These are phyloP conservation scores for Ophiostoma piceae DNA, from an alignment of 2,329 filamentous ascomycete species.

Conservation along the genomic window DNA sequence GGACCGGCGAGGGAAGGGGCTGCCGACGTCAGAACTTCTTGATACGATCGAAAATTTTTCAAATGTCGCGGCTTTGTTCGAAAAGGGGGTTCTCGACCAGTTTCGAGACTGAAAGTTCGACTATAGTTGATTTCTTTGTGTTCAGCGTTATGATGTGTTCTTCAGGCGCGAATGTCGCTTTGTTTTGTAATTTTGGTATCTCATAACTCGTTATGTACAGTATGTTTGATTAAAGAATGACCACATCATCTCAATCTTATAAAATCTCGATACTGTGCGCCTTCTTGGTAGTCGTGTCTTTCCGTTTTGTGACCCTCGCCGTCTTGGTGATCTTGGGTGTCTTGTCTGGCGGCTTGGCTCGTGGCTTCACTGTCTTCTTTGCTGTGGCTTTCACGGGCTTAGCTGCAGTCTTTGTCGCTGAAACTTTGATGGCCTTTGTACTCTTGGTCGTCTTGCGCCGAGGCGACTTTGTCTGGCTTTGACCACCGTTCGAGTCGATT, in stretches of 20 bases:
- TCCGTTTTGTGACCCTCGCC: conserved; percentile 18
- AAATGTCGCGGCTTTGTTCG: too few species aligned
- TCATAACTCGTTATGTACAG: neutral
- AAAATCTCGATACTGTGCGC: neutral
- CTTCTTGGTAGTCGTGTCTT: neutral
- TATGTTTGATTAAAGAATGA: neutral
- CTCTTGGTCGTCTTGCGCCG: neutral
- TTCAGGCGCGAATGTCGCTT: too few species aligned
- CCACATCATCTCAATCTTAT: neutral
- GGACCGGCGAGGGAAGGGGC: too few species aligned
- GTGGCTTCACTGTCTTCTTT: conserved; percentile 9
- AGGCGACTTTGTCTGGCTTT: neutral
- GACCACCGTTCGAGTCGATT: neutral
- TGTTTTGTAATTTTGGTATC: neutral
- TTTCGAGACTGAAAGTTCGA: too few species aligned
- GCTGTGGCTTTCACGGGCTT: neutral
- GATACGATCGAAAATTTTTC: too few species aligned
- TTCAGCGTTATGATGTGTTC: too few species aligned
- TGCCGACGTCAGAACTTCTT: too few species aligned
- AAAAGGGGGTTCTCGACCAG: too few species aligned
- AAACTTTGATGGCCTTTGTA: neutral
- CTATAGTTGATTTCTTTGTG: too few species aligned
- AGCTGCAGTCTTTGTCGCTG: neutral
- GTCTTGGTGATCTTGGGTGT: conserved; percentile 18
- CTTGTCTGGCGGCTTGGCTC: conserved; percentile 15